These are phyloP conservation scores for Neocucurbitaria cava DNA, from an alignment of 2,329 filamentous ascomycete genomes.

Conservation along the genomic window DNA sequence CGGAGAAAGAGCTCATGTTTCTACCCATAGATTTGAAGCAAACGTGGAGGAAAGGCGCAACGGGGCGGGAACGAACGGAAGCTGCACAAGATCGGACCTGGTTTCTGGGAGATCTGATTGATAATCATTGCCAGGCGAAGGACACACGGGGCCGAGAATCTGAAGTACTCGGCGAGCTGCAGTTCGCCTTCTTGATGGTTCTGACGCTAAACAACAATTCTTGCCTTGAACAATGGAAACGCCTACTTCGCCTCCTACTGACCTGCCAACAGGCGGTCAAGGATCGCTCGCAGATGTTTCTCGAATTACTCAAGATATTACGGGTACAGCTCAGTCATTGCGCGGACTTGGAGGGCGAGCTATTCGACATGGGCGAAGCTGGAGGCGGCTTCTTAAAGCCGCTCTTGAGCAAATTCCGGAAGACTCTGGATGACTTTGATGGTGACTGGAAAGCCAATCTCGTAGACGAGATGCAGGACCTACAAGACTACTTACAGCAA, in stretches of 20 bases:
- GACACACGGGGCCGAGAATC: constrained; percentile 34
- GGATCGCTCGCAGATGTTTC: constrained; percentile 59
- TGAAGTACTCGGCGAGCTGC: constrained; percentile 63
- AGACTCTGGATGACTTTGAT: constrained; percentile 57
- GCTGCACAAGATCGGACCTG: constrained; percentile 68
- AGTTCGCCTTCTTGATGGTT: constrained; percentile 69
- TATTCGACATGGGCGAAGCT: constrained; percentile 65
- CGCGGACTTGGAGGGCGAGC: constrained; percentile 65
- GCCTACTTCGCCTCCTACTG: constrained; percentile 63
- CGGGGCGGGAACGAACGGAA: constrained; percentile 67
- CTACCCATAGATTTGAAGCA: constrained; percentile 66
- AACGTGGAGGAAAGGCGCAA: constrained; percentile 68
- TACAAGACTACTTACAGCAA: constrained; percentile 62
- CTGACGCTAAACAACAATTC: constrained; percentile 71
- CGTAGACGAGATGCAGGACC: constrained; percentile 60
- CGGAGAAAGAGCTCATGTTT: constrained; percentile 57
- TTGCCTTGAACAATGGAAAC: constrained; percentile 71
- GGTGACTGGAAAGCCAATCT: constrained; percentile 53
- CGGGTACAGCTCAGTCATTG: constrained; percentile 62
- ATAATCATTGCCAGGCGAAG: constrained; percentile 48
- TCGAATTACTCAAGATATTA: constrained; percentile 58
- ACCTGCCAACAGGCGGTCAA: constrained; percentile 62
- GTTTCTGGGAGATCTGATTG: constrained; percentile 63
- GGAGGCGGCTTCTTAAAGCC: constrained; percentile 61
- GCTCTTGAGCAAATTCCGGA: constrained; percentile 61